phyloP scores from a whole-genome alignment of 2,329 filamentous ascomycete species.

The Colletotrichum musicola region DNA sequence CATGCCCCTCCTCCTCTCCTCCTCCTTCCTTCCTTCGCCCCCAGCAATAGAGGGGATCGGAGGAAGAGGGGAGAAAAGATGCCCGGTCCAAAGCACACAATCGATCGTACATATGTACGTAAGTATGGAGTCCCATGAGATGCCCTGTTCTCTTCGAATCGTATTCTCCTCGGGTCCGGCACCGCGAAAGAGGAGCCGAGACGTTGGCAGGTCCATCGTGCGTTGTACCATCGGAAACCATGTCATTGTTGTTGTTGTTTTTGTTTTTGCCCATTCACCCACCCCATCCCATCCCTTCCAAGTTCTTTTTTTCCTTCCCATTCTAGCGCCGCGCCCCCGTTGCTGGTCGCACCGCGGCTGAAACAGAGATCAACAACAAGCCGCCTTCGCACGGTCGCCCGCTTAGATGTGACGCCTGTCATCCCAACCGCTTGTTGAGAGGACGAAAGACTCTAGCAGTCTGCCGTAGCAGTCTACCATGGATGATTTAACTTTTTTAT shows the following conservation, averaged over 20 bases:
- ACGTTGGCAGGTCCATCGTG: constrained; percentile 5
- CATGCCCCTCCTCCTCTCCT: constrained; percentile 9
- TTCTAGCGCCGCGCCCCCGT: constrained; percentile 23
- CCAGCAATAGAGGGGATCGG: constrained; percentile 12
- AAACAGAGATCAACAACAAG: constrained; percentile 13
- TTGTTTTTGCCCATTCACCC: neutral
- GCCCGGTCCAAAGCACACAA: constrained; percentile 27
- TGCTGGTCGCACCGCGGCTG: constrained; percentile 25
- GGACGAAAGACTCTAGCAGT: too few relatives aligned
- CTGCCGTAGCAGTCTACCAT: too few relatives aligned
- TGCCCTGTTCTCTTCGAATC: constrained; percentile 1
- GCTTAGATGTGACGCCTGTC: constrained; percentile 31
- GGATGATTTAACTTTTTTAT: too few relatives aligned
- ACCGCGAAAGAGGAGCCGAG: constrained; percentile 1
- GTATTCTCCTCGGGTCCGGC: neutral
- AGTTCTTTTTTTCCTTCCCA: neutral
- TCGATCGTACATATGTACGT: constrained; percentile 33
- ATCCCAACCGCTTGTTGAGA: constrained; percentile 12
- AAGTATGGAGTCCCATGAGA: constrained; percentile 2
- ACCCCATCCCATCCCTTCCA: neutral
- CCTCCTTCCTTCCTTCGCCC: constrained; percentile 12
- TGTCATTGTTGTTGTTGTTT: constrained; percentile 2
- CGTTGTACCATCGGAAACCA: constrained; percentile 9
- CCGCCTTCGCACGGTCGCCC: constrained; percentile 24
- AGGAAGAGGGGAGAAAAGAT: constrained; percentile 17